Percentiles rank a stretch among this genome's conserved stretches.
Evolutionary conservation across 192 early-diverging fungal species (phyloP).

Genomic region (Linnemannia schmuckeri): DNA sequence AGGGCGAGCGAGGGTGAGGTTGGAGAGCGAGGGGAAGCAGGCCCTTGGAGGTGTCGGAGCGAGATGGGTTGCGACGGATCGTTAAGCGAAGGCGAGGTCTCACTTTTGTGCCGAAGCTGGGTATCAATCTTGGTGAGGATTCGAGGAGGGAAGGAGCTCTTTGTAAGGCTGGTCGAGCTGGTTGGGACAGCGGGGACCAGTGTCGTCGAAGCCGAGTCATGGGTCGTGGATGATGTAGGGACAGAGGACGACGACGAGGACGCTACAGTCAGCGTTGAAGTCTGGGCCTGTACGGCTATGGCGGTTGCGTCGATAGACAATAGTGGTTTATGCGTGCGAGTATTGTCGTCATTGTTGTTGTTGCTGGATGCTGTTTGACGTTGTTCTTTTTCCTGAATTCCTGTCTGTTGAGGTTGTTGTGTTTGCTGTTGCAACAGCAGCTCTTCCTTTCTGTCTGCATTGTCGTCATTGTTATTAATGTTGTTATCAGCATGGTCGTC

Average conservation of each 20-base stretch:
- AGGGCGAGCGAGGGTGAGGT: neutral
- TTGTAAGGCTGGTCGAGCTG: constrained; percentile 22
- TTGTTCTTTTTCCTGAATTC: neutral
- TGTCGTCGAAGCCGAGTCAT: neutral
- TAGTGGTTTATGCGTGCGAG: neutral
- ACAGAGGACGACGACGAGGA: neutral
- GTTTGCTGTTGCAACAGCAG: neutral
- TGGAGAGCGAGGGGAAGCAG: constrained; percentile 3
- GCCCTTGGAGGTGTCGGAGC: neutral
- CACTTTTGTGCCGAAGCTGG: neutral
- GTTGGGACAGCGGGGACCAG: neutral
- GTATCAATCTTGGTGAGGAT: neutral
- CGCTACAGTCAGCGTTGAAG: neutral
- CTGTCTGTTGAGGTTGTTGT: neutral
- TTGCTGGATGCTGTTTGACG: constrained; percentile 7
- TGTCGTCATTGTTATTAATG: neutral
- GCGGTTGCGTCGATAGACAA: neutral
- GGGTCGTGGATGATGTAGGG: constrained; percentile 5
- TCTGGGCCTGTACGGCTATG: neutral
- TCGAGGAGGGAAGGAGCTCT: neutral
- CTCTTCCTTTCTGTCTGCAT: neutral
- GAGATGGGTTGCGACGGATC: neutral
- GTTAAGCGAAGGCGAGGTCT: neutral
- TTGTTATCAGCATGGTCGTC: constrained; percentile 8
- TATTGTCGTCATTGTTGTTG: constrained; percentile 11